phyloP scores from a whole-genome alignment of 2,329 filamentous ascomycete genomes.

The Hypomyces perniciosus region DNA sequence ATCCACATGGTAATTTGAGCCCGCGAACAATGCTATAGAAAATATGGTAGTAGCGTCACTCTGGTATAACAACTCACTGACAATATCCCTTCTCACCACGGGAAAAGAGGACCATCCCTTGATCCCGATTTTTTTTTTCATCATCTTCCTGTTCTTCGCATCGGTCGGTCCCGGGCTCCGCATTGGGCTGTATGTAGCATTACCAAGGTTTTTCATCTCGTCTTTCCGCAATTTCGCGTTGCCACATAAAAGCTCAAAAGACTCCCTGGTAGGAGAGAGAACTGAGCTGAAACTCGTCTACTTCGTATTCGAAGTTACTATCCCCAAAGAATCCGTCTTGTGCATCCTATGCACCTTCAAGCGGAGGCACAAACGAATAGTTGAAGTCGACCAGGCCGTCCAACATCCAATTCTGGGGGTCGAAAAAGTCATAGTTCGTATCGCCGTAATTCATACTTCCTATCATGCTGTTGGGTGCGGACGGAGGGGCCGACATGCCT shows the following conservation, averaged over 20 bases:
- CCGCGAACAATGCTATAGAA: not conserved
- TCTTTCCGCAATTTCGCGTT: too few relatives aligned
- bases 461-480: slow-evolving; percentile 42
- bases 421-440: slow-evolving; percentile 79
- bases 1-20: too few relatives aligned
- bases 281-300: not conserved
- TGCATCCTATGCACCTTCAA: slow-evolving; percentile 44
- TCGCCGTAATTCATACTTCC: slow-evolving; percentile 54
- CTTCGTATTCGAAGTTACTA: slow-evolving; percentile 3
- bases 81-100: not conserved
- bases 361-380: slow-evolving; percentile 53
- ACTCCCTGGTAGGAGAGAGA: too few relatives aligned
- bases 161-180: too few relatives aligned
- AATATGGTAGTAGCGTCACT: slow-evolving; percentile 5
- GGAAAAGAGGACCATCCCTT: not conserved
- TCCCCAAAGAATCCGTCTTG: not conserved
- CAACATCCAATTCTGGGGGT: slow-evolving; percentile 89
- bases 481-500: slow-evolving; percentile 35
- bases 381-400: slow-evolving; percentile 80
- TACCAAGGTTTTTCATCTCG: too few relatives aligned
- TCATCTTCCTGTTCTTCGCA: not conserved
- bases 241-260: too few relatives aligned
- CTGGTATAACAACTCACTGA: slow-evolving; percentile 13
- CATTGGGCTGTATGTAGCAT: too few relatives aligned
- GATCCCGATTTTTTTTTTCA: not conserved